Evolutionary conservation across 805 yeast species (phyloP).

Genomic region (Candida maris): DNA sequence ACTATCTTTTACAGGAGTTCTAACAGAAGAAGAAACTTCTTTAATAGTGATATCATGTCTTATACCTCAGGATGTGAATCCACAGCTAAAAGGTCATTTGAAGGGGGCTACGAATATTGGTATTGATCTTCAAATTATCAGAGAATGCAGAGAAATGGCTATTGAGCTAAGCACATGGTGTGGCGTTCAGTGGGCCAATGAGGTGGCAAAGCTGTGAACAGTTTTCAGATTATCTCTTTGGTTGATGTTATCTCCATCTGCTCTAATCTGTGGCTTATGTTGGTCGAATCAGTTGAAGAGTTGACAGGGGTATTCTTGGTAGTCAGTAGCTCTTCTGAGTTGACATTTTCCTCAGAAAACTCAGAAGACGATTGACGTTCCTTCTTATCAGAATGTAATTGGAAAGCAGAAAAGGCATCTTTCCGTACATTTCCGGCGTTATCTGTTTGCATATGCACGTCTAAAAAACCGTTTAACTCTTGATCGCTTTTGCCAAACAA

Average conservation of each 20-base stretch:
- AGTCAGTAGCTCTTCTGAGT: too few relatives aligned
- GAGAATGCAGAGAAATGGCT: constrained; percentile 56
- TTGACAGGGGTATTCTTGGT: too few relatives aligned
- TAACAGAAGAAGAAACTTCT: constrained; percentile 68
- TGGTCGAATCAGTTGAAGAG: too few relatives aligned
- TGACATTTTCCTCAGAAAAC: too few relatives aligned
- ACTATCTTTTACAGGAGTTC: constrained; percentile 60
- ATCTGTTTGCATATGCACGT: constrained; percentile 1
- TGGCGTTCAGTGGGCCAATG: constrained; percentile 59
- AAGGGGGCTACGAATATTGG: constrained; percentile 83
- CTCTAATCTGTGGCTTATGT: constrained; percentile 3
- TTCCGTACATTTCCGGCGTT: constrained; percentile 1
- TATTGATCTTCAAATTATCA: constrained; percentile 58
- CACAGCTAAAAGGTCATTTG: constrained; percentile 87
- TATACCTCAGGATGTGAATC: constrained; percentile 90
- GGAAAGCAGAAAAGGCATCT: constrained; percentile 2
- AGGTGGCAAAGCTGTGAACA: constrained; percentile 49
- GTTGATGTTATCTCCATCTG: constrained; percentile 4
- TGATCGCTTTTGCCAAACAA: constrained; percentile 72
- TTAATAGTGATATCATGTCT: constrained; percentile 73
- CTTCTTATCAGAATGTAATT: too few relatives aligned
- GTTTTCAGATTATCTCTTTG: neutral
- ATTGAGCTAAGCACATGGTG: constrained; percentile 69
- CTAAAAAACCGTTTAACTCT: constrained; percentile 47
- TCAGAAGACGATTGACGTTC: too few relatives aligned